Conservation (phyloP, 106 monocot species). For the Dioscorea alata region DNA sequence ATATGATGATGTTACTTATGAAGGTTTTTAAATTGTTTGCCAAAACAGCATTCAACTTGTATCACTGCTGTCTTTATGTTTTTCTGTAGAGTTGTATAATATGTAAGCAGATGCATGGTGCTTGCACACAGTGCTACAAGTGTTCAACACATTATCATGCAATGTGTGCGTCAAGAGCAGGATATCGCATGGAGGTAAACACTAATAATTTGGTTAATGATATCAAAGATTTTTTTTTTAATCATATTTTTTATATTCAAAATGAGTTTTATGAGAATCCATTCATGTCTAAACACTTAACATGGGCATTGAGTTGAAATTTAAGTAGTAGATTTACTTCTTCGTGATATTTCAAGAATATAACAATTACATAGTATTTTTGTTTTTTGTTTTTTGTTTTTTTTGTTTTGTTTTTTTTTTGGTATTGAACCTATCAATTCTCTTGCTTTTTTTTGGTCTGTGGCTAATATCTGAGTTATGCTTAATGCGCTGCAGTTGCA, state of each 20-base stretch:
- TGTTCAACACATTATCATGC: constrained; percentile 91
- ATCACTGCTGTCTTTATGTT: neutral
- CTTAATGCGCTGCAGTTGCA: constrained; percentile 58
- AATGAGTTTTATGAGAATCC: too few species aligned
- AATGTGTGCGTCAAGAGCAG: constrained; percentile 96
- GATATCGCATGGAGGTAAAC: constrained; percentile 93
- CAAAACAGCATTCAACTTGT: too few species aligned
- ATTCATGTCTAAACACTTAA: too few species aligned
- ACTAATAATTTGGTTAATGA: too few species aligned
- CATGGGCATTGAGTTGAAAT: too few species aligned
- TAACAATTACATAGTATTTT: too few species aligned
- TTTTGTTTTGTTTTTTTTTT: neutral
- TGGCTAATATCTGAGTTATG: neutral
- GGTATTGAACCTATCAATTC: neutral
- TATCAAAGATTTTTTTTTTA: too few species aligned
- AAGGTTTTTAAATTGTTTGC: neutral
- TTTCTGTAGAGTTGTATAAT: constrained; percentile 59
- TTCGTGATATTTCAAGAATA: too few species aligned
- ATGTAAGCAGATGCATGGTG: constrained; percentile 94
- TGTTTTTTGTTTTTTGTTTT: too few species aligned
- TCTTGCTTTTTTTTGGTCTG: neutral
- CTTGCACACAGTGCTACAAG: constrained; percentile 82
- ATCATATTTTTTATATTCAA: too few species aligned
- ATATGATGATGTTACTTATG: constrained; percentile 1
- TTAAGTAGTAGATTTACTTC: too few species aligned